These are phyloP conservation scores for Heliophila coronopifolia DNA, from an alignment of 441 rosid species.

Conservation along the genomic window DNA sequence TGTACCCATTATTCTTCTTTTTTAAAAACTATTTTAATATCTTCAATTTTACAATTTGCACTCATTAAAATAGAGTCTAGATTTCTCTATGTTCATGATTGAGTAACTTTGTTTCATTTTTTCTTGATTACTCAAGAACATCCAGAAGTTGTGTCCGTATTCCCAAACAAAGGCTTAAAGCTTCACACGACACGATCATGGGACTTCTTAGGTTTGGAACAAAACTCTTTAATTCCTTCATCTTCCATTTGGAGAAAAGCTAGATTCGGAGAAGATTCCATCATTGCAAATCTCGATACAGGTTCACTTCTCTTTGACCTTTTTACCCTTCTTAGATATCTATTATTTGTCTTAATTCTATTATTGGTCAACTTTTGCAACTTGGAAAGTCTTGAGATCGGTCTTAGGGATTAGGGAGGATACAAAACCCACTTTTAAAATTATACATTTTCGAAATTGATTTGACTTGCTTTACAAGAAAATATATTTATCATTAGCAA, in stretches of 20 bases:
- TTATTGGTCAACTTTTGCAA: slow-evolving; percentile 20
- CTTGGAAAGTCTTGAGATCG: slow-evolving; percentile 11
- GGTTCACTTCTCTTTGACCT: slow-evolving; percentile 33
- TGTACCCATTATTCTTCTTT: too few species aligned
- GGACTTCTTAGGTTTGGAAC: slow-evolving; percentile 56
- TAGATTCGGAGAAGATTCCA: slow-evolving; percentile 53
- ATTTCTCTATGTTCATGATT: neutral
- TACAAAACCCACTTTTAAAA: neutral
- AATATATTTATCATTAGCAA: neutral
- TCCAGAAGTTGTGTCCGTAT: slow-evolving; percentile 59
- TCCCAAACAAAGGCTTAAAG: slow-evolving; percentile 50
- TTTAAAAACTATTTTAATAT: too few species aligned
- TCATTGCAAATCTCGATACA: slow-evolving; percentile 64
- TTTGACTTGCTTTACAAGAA: slow-evolving; percentile 26
- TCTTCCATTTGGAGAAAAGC: slow-evolving; percentile 55
- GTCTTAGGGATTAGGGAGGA: slow-evolving; percentile 8
- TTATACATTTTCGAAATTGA: neutral
- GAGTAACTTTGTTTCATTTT: neutral
- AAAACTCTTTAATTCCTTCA: slow-evolving; percentile 28
- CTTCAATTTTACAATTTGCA: too few species aligned
- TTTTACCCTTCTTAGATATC: neutral
- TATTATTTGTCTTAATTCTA: neutral
- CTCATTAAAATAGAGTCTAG: too few species aligned
- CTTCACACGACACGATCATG: slow-evolving; percentile 70
- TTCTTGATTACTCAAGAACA: slow-evolving; percentile 35